Evolutionary conservation across 352 stramenopile species (phyloP).

Genomic region (Globisporangium parvum): DNA sequence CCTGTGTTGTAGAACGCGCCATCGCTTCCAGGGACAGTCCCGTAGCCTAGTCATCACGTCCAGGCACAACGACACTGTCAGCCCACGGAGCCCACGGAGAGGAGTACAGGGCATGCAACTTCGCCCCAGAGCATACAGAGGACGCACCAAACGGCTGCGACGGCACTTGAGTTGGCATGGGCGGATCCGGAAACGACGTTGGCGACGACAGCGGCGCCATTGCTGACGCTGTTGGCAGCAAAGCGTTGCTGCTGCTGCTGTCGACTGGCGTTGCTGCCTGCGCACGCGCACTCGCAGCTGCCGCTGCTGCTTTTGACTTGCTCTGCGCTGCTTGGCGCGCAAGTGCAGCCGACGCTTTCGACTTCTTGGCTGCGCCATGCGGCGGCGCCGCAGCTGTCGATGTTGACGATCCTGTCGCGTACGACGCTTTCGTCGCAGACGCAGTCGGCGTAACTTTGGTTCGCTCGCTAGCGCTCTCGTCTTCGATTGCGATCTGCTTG

Average conservation of each 20-base stretch:
- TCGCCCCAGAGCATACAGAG: neutral
- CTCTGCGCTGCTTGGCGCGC: conserved; percentile 7
- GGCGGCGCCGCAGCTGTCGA: too few relatives aligned
- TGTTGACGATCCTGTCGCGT: neutral
- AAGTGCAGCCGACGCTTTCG: conserved; percentile 8
- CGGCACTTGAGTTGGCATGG: conserved; percentile 20
- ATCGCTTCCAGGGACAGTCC: too few relatives aligned
- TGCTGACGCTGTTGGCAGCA: neutral
- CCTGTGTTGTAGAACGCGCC: conserved; percentile 10
- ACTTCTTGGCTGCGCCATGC: conserved; percentile 6
- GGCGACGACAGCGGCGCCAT: conserved; percentile 10
- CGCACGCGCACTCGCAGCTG: neutral
- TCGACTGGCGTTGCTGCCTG: neutral
- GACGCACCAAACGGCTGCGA: conserved; percentile 9
- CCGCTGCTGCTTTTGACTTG: conserved; percentile 4
- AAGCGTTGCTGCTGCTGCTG: conserved; percentile 2
- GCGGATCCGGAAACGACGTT: conserved; percentile 40
- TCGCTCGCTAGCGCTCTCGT: conserved; percentile 14
- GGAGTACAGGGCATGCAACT: neutral
- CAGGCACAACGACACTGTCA: neutral
- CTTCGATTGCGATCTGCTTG: conserved; percentile 68
- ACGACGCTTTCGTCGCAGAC: neutral
- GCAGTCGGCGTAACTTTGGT: neutral
- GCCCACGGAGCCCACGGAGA: too few relatives aligned
- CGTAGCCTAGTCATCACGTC: neutral